Evolutionary conservation across 306 rosid genomes (phyloP).

Genomic region (Biancaea sappan): DNA sequence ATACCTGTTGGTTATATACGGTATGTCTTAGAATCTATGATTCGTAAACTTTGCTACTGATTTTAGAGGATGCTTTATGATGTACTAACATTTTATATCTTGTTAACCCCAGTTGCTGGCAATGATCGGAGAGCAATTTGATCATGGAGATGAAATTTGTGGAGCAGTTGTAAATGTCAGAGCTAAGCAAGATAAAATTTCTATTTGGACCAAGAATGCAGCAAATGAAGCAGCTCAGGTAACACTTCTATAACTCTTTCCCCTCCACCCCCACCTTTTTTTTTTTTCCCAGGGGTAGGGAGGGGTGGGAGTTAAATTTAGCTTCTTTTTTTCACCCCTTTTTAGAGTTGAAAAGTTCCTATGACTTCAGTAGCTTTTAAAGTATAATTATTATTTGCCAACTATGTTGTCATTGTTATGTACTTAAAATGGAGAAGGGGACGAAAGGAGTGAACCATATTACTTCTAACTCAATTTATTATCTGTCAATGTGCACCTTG

Average conservation of each 20-base stretch:
- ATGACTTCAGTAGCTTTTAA: not conserved
- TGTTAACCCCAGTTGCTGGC: slow-evolving; percentile 71
- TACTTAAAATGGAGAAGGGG: not conserved
- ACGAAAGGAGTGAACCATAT: not conserved
- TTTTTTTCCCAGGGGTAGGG: too few species aligned
- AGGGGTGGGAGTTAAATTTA: not conserved
- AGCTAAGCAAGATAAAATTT: slow-evolving; percentile 51
- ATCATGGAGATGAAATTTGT: slow-evolving; percentile 94
- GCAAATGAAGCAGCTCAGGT: slow-evolving; percentile 94
- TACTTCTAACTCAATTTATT: not conserved
- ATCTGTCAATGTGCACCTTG: not conserved
- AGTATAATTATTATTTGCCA: not conserved
- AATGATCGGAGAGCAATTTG: slow-evolving; percentile 98
- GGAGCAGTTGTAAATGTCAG: slow-evolving; percentile 97
- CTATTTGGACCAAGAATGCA: slow-evolving; percentile 92
- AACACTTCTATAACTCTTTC: too few species aligned
- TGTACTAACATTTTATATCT: slow-evolving; percentile 23
- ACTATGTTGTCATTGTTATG: too few species aligned
- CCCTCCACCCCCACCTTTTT: too few species aligned
- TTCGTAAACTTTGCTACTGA: not conserved
- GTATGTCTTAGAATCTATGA: slow-evolving; percentile 43
- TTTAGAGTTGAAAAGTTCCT: too few species aligned
- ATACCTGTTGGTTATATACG: slow-evolving; percentile 84
- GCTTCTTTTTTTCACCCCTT: not conserved
- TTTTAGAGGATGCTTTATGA: not conserved